Percentiles rank a stretch among this genome's conserved stretches.
These are phyloP conservation scores for Hypholoma fasciculare DNA, from an alignment of 768 basidiomycete genomes.

Conservation along the genomic window DNA sequence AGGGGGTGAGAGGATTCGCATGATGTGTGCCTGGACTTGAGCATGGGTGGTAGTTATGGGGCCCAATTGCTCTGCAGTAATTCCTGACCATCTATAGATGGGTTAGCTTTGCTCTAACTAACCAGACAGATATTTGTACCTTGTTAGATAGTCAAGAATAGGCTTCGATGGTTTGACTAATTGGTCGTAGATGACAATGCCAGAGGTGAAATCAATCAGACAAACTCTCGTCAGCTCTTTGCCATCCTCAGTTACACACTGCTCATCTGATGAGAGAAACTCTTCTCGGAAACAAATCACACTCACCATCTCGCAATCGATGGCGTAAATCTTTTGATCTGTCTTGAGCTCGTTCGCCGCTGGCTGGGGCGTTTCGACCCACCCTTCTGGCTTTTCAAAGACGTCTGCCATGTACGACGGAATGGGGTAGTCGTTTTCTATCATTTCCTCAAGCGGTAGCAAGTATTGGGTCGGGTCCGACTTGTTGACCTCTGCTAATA, in stretches of 20 bases:
- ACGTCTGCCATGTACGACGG: constrained; percentile 82
- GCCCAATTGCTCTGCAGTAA: constrained; percentile 73
- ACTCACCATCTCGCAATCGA: constrained; percentile 97
- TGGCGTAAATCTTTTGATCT: constrained; percentile 65
- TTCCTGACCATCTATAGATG: constrained; percentile 71
- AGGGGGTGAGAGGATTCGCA: constrained; percentile 58
- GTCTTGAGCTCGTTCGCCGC: constrained; percentile 29
- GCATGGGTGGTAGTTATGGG: constrained; percentile 76
- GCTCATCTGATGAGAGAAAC: neutral
- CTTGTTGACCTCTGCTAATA: constrained; percentile 56
- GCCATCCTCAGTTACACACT: constrained; percentile 91
- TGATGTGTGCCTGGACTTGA: constrained; percentile 73
- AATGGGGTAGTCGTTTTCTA: constrained; percentile 91
- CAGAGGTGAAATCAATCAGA: constrained; percentile 74
- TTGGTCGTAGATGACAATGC: constrained; percentile 80
- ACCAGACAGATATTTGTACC: constrained; percentile 27
- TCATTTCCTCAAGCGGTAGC: constrained; percentile 82
- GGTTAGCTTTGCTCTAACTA: too few relatives aligned
- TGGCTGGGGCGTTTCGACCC: constrained; percentile 76
- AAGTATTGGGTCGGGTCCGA: constrained; percentile 72
- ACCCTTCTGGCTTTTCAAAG: constrained; percentile 64
- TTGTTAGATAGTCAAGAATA: constrained; percentile 90
- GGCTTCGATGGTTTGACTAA: constrained; percentile 87
- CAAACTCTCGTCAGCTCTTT: constrained; percentile 88
- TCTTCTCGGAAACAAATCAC: neutral